Conservation (phyloP, 371 early-diverging fungal genomes). For the Mucor piriformis region DNA sequence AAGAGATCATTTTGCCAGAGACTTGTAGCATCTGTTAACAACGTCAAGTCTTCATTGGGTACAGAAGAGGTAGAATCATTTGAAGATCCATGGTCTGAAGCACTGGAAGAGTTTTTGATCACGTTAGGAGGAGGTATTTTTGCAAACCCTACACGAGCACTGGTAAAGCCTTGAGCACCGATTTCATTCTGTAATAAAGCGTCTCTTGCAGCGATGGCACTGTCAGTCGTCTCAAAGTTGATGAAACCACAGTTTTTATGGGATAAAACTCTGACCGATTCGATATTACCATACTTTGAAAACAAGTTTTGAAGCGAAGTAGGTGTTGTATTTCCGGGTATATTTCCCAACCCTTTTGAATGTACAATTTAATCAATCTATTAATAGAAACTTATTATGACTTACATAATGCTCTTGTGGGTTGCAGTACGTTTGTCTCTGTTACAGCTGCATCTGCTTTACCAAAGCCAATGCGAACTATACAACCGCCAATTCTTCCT, state of each 20-base stretch:
- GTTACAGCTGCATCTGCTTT: conserved; percentile 73
- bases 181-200: conserved; percentile 87
- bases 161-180: conserved; percentile 73
- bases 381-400: conserved; percentile 4
- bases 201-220: conserved; percentile 86
- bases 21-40: conserved; percentile 16
- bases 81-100: conserved; percentile 1
- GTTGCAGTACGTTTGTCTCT: conserved; percentile 42
- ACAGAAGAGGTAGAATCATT: neutral
- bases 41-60: conserved; percentile 12
- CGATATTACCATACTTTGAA: conserved; percentile 83
- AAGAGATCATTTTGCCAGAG: conserved; percentile 36
- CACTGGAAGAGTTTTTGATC: neutral
- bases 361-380: too few relatives aligned
- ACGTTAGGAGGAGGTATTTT: conserved; percentile 66
- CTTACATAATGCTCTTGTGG: conserved; percentile 57
- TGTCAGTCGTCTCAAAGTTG: conserved; percentile 87
- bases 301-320: conserved; percentile 79
- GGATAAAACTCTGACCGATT: conserved; percentile 91
- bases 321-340: conserved; percentile 81
- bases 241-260: conserved; percentile 98
- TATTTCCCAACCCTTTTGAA: conserved; percentile 97
- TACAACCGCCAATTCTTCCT: conserved; percentile 74
- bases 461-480: conserved; percentile 92
- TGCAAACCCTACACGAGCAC: conserved; percentile 90